phyloP scores from a whole-genome alignment of 441 rosid species.

The Brassica hybrid region DNA sequence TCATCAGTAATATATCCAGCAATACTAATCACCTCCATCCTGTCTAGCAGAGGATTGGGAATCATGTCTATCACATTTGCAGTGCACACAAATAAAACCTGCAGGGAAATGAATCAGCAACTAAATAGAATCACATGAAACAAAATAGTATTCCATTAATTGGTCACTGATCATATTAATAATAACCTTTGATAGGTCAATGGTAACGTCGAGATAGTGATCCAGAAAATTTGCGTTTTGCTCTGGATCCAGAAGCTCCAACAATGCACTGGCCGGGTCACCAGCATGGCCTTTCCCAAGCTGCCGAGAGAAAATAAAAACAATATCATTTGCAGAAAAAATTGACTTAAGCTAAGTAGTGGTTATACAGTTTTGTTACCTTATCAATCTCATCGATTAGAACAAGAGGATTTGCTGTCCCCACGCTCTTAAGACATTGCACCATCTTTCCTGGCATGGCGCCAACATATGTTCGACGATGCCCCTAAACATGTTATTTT shows the following conservation, averaged over 20 bases:
- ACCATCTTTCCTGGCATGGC: constrained; percentile 99
- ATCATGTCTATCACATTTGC: constrained; percentile 96
- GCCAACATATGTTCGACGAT: constrained; percentile 98
- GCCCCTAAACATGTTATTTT: constrained; percentile 65
- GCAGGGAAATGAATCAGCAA: constrained; percentile 21
- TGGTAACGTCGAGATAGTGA: constrained; percentile 97
- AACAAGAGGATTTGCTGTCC: no score
- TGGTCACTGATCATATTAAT: no score
- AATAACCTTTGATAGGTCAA: constrained; percentile 95
- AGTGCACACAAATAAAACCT: constrained; percentile 99
- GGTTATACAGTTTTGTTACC: not conserved
- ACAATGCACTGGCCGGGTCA: constrained; percentile 98
- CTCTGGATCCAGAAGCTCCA: constrained; percentile 99
- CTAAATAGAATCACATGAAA: not conserved
- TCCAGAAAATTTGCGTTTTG: constrained; percentile 98
- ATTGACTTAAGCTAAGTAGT: not conserved
- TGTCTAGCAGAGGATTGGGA: constrained; percentile 95
- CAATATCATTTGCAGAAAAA: not conserved
- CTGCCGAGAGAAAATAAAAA: constrained; percentile 48
- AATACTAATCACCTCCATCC: constrained; percentile 98
- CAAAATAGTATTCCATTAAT: constrained; percentile 1
- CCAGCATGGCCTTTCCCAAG: constrained; percentile 98
- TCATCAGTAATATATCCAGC: constrained; percentile 99
- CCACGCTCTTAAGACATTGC: constrained; percentile 98
- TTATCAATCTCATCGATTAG: no score